Evolutionary conservation across 2,329 filamentous ascomycete genomes (phyloP), one percentile per base, ranked within the genome.

Genomic region (Neodidymelliopsis sp.): DNA sequence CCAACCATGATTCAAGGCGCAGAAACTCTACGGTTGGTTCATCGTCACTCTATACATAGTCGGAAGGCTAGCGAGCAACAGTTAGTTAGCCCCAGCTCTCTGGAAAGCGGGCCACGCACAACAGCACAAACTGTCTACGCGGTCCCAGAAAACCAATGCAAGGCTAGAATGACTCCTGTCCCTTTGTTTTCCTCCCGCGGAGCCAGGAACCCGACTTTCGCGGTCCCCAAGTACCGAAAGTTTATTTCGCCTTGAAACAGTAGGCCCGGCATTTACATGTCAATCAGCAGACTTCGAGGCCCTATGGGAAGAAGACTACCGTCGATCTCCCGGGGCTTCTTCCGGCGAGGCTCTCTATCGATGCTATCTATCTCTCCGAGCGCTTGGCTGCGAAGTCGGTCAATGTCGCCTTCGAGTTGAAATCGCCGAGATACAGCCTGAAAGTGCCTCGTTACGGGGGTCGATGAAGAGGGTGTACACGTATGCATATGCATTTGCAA

Each of bases 261-360:
- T 37, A 23, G 31, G 12, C 6, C 22, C 27, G 22, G 38, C 5
- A 7, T 19, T 15, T 34, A 19, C 27, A 33, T 18, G 37, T 41
- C 30, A 48, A 5, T 11, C n/a, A 33, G 16, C 6, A 33, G 4
- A 22, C 37, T 43, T 28, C 13, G 27, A 43, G 33, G n/a, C n/a
- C n/a, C n/a, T n/a, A 27, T 34, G 30, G 18, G 11, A 20, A 5
- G 10, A n/a, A 12, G 11, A 13, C 13, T 19, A 15, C 5, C 25
- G 38, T 43, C 34, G 46, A 49, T 49, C 46, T 39, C 33, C 46
- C 39, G 46, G 19, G 12, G 23, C n/a, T 31, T 37, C 27, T 18
- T 31, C 8, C 27, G 27, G 20, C 42, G 27, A 45, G 29, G 15
- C 33, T n/a, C 11, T 18, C 11, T 18, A 16, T 27, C 29, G 15